phyloP scores from a whole-genome alignment of 2,329 filamentous ascomycete genomes.

The Endoconidiophora laricicola region DNA sequence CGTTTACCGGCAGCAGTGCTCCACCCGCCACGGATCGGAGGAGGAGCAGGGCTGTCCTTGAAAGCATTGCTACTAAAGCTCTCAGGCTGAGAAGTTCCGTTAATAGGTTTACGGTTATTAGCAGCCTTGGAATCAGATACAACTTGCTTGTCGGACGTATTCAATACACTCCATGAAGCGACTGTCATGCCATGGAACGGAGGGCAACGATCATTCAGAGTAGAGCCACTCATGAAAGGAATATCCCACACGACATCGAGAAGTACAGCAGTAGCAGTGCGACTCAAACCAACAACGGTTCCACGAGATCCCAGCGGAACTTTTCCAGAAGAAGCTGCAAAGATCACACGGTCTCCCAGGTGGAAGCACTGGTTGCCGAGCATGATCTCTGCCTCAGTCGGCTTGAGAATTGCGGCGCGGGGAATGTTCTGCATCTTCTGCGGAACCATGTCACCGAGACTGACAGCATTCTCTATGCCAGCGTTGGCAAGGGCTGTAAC shows the following conservation, averaged over 20 bases:
- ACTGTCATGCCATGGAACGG: constrained; percentile 92
- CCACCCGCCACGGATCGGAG: constrained; percentile 39
- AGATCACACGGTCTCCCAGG: constrained; percentile 82
- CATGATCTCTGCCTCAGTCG: constrained; percentile 87
- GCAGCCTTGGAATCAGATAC: constrained; percentile 48
- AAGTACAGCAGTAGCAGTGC: constrained; percentile 64
- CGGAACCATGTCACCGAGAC: neutral
- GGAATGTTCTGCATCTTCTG: constrained; percentile 69
- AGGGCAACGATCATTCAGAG: constrained; percentile 74
- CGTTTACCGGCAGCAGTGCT: constrained; percentile 19
- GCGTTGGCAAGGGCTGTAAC: constrained; percentile 66
- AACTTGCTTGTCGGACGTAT: constrained; percentile 68
- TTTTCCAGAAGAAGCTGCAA: constrained; percentile 81
- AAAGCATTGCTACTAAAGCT: constrained; percentile 45
- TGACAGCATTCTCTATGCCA: constrained; percentile 23
- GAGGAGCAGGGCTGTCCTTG: constrained; percentile 37
- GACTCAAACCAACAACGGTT: constrained; percentile 87
- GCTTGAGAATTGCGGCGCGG: constrained; percentile 74
- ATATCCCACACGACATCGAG: constrained; percentile 88
- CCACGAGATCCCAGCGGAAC: constrained; percentile 84
- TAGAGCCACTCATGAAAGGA: constrained; percentile 94
- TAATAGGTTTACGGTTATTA: constrained; percentile 14
- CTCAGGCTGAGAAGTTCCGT: constrained; percentile 21
- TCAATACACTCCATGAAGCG: constrained; percentile 71
- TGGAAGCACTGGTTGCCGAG: constrained; percentile 69